Evolutionary conservation across 768 basidiomycete species (phyloP), one percentile per base, ranked within the genome.

Genomic region (Xerocomellus chrysenteron): DNA sequence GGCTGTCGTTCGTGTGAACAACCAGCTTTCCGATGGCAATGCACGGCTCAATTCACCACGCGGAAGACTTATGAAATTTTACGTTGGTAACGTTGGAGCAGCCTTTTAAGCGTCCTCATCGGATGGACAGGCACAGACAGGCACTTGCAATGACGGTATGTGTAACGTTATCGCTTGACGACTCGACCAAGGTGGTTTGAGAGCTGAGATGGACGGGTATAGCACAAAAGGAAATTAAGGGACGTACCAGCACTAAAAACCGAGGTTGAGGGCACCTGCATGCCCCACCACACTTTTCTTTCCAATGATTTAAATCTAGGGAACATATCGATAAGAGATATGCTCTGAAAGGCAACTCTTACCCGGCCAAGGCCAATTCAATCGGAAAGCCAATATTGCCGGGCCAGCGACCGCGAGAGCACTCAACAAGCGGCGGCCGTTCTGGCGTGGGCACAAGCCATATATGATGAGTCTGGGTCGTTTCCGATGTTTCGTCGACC

Each of bases 61-160:
- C 7, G 30, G 40, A 43, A 36, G 16, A 28, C 45, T 48, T 33
- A 30, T 37, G 47, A 49, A 40, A 37, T 14, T 30, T 63, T 55
- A 58, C 64, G 55, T 65, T 52, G 40, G 19, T 41, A 36, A 52
- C 55, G 59, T 64, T 55, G 40, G 51, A 53, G 60, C 42, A 61
- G 51, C 47, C 51, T 62, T 62, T 61, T 53, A 58, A 41, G 39
- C 60, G 44, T 56, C 37, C 54, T 1, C 43, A 11, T 46, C 37
- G 37, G 30, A 55, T 39, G 53, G 16, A 4, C 4, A 21, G 21
- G 21, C 21, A 21, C 21, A 21, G 21, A 1, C 21, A 40, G 39
- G 5, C 39, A n/a, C 17, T n/a, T 40, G n/a, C n/a, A 40, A 40
- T 19, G 9, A 40, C 17, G 39, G n/a, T 40, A 40, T 40, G 35